Conservation (phyloP, 2,329 filamentous ascomycete genomes). For the Lachnellula hyalina region DNA sequence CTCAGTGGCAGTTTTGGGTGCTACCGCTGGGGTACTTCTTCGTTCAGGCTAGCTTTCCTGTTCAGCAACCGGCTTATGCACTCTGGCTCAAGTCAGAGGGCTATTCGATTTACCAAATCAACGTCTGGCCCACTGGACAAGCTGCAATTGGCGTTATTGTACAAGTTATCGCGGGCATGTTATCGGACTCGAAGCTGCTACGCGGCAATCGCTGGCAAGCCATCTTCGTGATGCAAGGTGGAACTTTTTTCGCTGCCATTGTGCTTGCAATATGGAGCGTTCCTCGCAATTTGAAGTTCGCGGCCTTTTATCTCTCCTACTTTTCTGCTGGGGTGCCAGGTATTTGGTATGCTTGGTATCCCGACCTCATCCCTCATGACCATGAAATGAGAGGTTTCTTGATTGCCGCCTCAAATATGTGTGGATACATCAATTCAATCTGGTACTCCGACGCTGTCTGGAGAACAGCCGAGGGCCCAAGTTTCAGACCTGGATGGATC, state of each 20-base stretch:
- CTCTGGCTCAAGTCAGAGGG: slow-evolving; percentile 20
- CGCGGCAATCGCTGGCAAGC: slow-evolving; percentile 23
- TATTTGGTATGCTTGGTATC: slow-evolving; percentile 31
- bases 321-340: slow-evolving; percentile 31
- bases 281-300: slow-evolving; percentile 28
- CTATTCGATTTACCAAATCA: slow-evolving; percentile 16
- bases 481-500: slow-evolving; percentile 19
- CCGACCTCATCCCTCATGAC: slow-evolving; percentile 24
- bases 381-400: slow-evolving; percentile 27
- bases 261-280: slow-evolving; percentile 30
- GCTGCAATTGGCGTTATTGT: slow-evolving; percentile 15
- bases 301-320: slow-evolving; percentile 31
- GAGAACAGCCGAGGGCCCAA: slow-evolving; percentile 21
- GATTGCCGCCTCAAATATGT: slow-evolving; percentile 20
- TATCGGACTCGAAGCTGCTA: slow-evolving; percentile 22
- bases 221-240: slow-evolving; percentile 21
- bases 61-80: slow-evolving; percentile 18
- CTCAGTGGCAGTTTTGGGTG: slow-evolving; percentile 26
- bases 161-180: slow-evolving; percentile 21
- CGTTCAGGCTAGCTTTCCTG: slow-evolving; percentile 17
- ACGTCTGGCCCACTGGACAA: slow-evolving; percentile 22
- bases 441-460: slow-evolving; percentile 23
- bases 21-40: slow-evolving; percentile 24
- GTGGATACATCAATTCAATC: slow-evolving; percentile 20
- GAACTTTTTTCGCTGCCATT: slow-evolving; percentile 25